Evolutionary conservation across 768 basidiomycete genomes (phyloP).

Genomic region (Russula lepida): DNA sequence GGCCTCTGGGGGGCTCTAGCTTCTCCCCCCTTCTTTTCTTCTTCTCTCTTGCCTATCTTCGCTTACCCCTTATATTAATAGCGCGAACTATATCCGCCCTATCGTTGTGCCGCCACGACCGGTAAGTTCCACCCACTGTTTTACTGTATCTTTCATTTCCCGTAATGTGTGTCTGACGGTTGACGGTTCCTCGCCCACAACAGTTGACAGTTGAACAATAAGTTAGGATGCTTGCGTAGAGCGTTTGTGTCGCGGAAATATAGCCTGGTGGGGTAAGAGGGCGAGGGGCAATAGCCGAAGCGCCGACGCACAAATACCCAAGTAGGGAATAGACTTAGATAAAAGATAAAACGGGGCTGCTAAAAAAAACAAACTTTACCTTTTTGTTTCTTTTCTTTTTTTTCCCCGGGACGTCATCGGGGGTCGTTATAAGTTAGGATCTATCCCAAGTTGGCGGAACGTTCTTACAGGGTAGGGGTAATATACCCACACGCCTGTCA

Average conservation of each 20-base stretch:
- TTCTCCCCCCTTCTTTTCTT: too few species aligned
- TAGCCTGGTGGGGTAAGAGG: not conserved
- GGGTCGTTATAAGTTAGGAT: too few species aligned
- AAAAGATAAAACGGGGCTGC: not conserved
- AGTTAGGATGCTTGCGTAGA: not conserved
- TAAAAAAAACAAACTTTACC: not conserved
- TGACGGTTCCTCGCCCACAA: not conserved
- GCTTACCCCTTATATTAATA: conserved; percentile 1
- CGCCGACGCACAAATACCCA: not conserved
- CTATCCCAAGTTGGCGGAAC: not conserved
- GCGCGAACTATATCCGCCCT: conserved; percentile 19
- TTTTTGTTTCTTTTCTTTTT: not conserved
- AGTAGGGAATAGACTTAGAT: not conserved
- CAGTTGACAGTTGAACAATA: conserved; percentile 9
- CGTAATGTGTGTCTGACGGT: not conserved
- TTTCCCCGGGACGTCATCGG: not conserved
- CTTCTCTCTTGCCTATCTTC: not conserved
- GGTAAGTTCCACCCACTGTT: not conserved
- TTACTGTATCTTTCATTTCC: not conserved
- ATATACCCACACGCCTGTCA: too few species aligned
- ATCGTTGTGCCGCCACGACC: conserved; percentile 17
- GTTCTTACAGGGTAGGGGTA: too few species aligned
- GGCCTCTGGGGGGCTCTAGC: not conserved
- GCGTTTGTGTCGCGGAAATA: not conserved
- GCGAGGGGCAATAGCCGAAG: not conserved